Evolutionary conservation across 2,329 filamentous ascomycete genomes (phyloP).

Genomic region (Penicillium sp.): DNA sequence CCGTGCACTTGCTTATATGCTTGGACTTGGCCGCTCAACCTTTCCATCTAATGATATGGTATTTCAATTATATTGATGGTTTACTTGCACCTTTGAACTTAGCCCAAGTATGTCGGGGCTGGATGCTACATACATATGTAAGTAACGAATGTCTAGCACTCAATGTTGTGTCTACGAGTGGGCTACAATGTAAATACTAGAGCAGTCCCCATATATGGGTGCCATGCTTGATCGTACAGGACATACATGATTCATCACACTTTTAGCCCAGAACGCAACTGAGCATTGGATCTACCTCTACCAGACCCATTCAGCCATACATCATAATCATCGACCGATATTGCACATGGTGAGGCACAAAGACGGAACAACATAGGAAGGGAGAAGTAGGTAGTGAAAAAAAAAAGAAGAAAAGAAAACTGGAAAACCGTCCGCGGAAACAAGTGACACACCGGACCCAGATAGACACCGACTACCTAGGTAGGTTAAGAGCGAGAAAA

Average conservation of each 20-base stretch:
- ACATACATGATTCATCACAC: slow-evolving; percentile 23
- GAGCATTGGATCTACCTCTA: slow-evolving; percentile 18
- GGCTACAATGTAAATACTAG: background rate
- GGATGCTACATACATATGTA: background rate
- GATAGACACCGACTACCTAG: slow-evolving; percentile 16
- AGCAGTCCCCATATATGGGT: background rate
- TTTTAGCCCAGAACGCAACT: slow-evolving; percentile 18
- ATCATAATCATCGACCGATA: slow-evolving; percentile 15
- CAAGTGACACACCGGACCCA: slow-evolving; percentile 16
- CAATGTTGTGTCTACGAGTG: background rate
- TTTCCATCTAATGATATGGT: slow-evolving; percentile 17
- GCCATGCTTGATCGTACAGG: slow-evolving; percentile 15
- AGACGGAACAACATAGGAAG: slow-evolving; percentile 17
- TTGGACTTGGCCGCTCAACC: slow-evolving; percentile 4
- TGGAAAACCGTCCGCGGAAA: slow-evolving; percentile 16
- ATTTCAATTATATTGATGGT: background rate
- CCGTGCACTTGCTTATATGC: slow-evolving; percentile 4
- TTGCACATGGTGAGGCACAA: slow-evolving; percentile 16
- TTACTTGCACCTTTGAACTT: background rate
- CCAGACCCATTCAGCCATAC: slow-evolving; percentile 15
- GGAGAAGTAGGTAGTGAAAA: slow-evolving; percentile 13
- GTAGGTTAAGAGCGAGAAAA: slow-evolving; percentile 13
- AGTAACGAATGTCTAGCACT: background rate
- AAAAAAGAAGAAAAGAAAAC: slow-evolving; percentile 13
- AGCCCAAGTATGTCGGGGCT: background rate